Evolutionary conservation across 176 grass and related monocot species (phyloP).

Genomic region (Oryza longistaminata): DNA sequence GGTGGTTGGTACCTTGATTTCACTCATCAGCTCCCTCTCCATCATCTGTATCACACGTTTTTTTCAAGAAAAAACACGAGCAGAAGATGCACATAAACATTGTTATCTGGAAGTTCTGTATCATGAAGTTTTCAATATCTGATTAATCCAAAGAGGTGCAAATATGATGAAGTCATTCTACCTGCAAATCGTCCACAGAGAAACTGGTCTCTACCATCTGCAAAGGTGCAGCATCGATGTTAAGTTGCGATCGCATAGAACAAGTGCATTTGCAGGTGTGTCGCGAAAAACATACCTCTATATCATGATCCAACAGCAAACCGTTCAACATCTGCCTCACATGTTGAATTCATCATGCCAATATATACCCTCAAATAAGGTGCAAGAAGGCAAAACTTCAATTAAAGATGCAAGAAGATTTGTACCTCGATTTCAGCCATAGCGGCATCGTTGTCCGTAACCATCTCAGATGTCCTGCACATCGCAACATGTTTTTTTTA

Average conservation of each 20-base stretch:
- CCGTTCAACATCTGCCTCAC: slow-evolving; percentile 8
- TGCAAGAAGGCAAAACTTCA: background rate
- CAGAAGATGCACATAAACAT: too few species aligned
- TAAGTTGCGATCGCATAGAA: background rate
- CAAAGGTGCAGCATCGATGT: slow-evolving; percentile 1
- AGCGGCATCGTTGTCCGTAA: slow-evolving; percentile 6
- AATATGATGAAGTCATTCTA: background rate
- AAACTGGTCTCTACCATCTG: slow-evolving; percentile 30
- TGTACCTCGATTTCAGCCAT: slow-evolving; percentile 35
- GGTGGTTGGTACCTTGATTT: background rate
- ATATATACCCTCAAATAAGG: background rate
- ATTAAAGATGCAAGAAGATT: background rate
- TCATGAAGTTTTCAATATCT: background rate
- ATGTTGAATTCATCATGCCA: background rate
- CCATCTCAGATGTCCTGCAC: slow-evolving; percentile 27
- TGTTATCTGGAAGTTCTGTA: background rate
- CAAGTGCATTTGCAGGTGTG: background rate
- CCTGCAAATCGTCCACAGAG: slow-evolving; percentile 15
- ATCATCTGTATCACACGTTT: slow-evolving; percentile 19
- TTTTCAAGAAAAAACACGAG: background rate
- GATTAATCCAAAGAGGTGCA: background rate
- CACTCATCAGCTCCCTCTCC: slow-evolving; percentile 41
- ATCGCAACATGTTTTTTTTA: background rate
- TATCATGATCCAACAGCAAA: slow-evolving; percentile 33
- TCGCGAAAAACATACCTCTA: slow-evolving; percentile 32